Evolutionary conservation across 116 monocot species (phyloP), one percentile per base, ranked within the genome.

Genomic region (Trichopus zeylanicus): DNA sequence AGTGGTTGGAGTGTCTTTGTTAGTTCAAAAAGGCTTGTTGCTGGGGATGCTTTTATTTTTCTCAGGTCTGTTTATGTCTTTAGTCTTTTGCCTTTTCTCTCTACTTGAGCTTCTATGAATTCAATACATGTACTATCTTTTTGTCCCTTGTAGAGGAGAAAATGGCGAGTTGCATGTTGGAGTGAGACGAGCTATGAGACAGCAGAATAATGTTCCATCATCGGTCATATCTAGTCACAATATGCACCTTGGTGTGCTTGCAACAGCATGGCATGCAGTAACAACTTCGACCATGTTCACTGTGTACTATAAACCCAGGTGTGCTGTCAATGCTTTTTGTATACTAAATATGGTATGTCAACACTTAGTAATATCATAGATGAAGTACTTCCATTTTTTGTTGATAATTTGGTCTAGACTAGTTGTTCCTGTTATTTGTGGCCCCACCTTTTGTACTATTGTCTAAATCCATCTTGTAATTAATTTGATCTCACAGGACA

Each of bases 1-100:
- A 97, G 97, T 68, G 97, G 97, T 26, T 97, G 97, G 97, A 97
- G 97, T 69, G 81, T 84, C 54, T 97, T 97, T 71, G 91, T 97
- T 70, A 91, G 91, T 53, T 82, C 97, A 10, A 97, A 97, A 64
- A 78, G 83, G 42, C 90, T 97, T 63, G 91, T 91, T 59, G 90
- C 97, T 29, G 97, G 97, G 11, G 97, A 97, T 75, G 97, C 97
- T 29, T 97, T 97, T 68, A 91, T 97, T 58, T 97, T 97, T 68
- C 75, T 97, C 26, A 87, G 97, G 97, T 91, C 20, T 46, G 57
- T 31, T 20, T 6, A n/a, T 53, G n/a, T 13, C 4, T 42, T 1
- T n/a, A n/a, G n/a, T n/a, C n/a, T n/a, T n/a, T n/a, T n/a, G n/a
- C n/a, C n/a, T n/a, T n/a, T n/a, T n/a, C n/a, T n/a, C n/a, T n/a